Base-by-base conservation (phyloP, 2,329 filamentous ascomycete species). In the Aspergillus luchuensis region DNA sequence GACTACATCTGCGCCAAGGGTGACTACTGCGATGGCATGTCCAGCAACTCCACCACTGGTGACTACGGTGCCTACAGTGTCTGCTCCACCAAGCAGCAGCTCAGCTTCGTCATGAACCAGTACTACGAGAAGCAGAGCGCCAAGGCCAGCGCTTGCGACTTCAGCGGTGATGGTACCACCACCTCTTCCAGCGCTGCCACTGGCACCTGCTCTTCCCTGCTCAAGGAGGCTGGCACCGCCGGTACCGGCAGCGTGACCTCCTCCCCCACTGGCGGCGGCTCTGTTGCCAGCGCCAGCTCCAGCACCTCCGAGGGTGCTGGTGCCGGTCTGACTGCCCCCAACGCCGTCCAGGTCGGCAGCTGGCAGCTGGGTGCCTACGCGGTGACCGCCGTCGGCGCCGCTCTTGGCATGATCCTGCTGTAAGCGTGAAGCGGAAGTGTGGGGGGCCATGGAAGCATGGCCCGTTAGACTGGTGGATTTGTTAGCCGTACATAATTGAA, bases 31-130 rank as follows among this genome's bases (percentile, higher is more conserved):
- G 69, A 61, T 19, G 80, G 80, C 57, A 79, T 82, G 61, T 41
- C 45, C 19, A 63, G 69, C 58, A 76, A 82, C 61, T 70, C 69
- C 11, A 77, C 72, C 60, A 72, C 66, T 21, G 81, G 80, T 56
- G 62, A 59, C 2, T 82, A 82, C 66, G 80, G 80, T 50, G 78
- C 79, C 11, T 82, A 82, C 72, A 78, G 76, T 67, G 80, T 82
- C 73, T 82, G 80, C 72, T 72, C 68, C 47, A 55, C 74, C 60
- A 72, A 72, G 58, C 76, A 82, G 67, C 71, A 79, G 67, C 78
- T 82, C 50, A 79, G 76, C 13, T 82, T 74, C 67, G 80, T 77
- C 61, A 76, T 82, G 67, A 75, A 82, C 71, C 70, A 69, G 58
- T 82, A 80, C 74, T 82, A 80, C 71, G 62, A 76, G 63, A 66